Base-by-base conservation (phyloP, 1,139 yeast genomes). In the Candida tropicalis region DNA sequence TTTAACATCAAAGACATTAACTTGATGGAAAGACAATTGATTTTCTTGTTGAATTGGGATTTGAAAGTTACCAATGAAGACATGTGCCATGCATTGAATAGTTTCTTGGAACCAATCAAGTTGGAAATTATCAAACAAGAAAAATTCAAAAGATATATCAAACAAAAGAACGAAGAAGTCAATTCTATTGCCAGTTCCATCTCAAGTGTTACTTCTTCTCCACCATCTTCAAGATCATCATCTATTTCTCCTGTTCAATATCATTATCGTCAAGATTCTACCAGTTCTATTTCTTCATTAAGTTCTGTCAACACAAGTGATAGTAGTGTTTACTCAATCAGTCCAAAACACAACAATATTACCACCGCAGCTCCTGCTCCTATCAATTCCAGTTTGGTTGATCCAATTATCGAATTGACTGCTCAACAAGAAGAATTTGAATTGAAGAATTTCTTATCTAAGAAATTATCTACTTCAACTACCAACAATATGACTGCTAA, bases 1-100 rank as follows among this genome's bases (percentile, higher is more conserved):
- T 85, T 86, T 63, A 68, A 73, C 40, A 66, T 75, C 43, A 81
- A 81, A 51, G 95, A 86, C 60, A 81, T 86, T 52, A 85, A 85
- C 62, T 69, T 85, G 47, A 86, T 86, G 90, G 95, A 86, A 65
- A 79, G 89, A 62, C 93, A 86, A 62, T 68, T 86, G 49, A 68
- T 84, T 46, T 81, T 74, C 56, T 69, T 85, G 44, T 68, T 86
- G 57, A 77, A 84, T 63, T 86, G 91, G 90, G 85, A 86, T 59
- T 67, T 84, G 46, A 66, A 74, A 42, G 80, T 85, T 24, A 62
- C 71, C 37, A 77, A 75, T 52, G 70, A 68, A 15, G 89, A 84
- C 49, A 70, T 85, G 61, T 58, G 70, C 41, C 61, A 58, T 23
- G 71, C 70, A 36, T 69, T 84, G 55, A 70, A 66, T 48, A 63